Evolutionary conservation across 805 yeast genomes (phyloP), one percentile per base, ranked within the genome.

Genomic region (Jamesozyma jinghongensis): DNA sequence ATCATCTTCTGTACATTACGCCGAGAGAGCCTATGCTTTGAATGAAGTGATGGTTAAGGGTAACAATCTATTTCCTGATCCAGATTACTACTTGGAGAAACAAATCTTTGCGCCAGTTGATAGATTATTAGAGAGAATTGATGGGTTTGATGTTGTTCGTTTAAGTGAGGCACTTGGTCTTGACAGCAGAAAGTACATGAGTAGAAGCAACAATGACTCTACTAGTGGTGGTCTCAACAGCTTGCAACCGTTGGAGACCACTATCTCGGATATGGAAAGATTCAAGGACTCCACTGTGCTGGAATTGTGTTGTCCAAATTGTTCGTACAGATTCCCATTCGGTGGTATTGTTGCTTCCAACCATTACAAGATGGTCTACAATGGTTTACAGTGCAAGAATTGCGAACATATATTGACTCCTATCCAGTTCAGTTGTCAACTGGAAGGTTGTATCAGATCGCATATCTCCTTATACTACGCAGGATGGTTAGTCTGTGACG

Each of bases 71-170:
- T 67, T 61, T 45, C 86, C 92, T 1, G 98, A 92, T 61, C 72
- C 84, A 1, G 70, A 68, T 31, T 88, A 74, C 56, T 92, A 92
- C 59, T 67, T 90, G 50, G 92, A 81, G 49, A 84, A 86, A 59
- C 99, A 92, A 63, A 74, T 92, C 8, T 77, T 83, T 53, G 87
- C 94, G 2, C 97, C 97, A 3, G 79, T 92, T 8, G 94, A 85
- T 57, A 77, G 98, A 63, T 68, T 92, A 40, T 67, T 90, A 32
- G 94, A 81, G 49, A 75, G 81, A 46, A 79, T 92, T 40, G 94
- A 86, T 48, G 96, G 97, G 32, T 73, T 83, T 47, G 97, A 90
- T 56, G 70, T 79, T 53, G 76, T 78, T 37, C 73, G 92, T 49
- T 69, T 92, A 31, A 94, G 95, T 3, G 70, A 72, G 35, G 70